These are phyloP conservation scores for Hymenoscyphus repandus DNA, from an alignment of 2,329 filamentous ascomycete species.

Conservation along the genomic window DNA sequence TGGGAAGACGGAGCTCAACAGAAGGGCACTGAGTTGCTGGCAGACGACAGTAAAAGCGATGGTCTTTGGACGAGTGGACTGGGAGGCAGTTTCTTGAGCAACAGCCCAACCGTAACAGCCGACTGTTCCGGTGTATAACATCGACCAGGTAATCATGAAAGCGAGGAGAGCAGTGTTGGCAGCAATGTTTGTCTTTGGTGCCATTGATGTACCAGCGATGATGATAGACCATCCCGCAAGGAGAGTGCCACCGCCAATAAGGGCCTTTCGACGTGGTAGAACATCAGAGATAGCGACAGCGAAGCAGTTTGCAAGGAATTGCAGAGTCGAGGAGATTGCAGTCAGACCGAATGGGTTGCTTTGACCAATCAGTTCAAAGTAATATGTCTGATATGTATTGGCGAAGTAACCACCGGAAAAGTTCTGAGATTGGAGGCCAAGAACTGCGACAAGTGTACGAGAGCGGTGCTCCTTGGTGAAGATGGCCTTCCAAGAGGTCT, in stretches of 20 bases:
- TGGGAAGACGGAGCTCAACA: slow-evolving; percentile 2
- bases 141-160: slow-evolving; percentile 4
- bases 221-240: not conserved
- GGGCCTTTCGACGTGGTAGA: slow-evolving; percentile 2
- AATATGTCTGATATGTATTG: slow-evolving; percentile 3
- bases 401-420: slow-evolving; percentile 4
- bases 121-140: slow-evolving; percentile 1
- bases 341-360: not conserved
- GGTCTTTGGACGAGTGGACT: slow-evolving; percentile 1
- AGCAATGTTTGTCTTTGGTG: not conserved
- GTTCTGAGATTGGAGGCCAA: slow-evolving; percentile 1
- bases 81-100: slow-evolving; percentile 4
- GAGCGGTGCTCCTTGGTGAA: not conserved
- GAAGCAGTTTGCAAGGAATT: not conserved
- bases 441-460: slow-evolving; percentile 1
- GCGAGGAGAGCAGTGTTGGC: slow-evolving; percentile 1
- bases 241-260: not conserved
- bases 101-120: slow-evolving; percentile 1
- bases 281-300: slow-evolving; percentile 1
- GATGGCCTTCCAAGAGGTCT: slow-evolving; percentile 1
- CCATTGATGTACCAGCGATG: slow-evolving; percentile 4
- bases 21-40: slow-evolving; percentile 1
- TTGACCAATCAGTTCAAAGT: slow-evolving; percentile 2
- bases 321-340: not conserved
- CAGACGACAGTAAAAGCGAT: slow-evolving; percentile 4